phyloP scores from a whole-genome alignment of 2,329 filamentous ascomycete genomes.

The Nigrospora oryzae region DNA sequence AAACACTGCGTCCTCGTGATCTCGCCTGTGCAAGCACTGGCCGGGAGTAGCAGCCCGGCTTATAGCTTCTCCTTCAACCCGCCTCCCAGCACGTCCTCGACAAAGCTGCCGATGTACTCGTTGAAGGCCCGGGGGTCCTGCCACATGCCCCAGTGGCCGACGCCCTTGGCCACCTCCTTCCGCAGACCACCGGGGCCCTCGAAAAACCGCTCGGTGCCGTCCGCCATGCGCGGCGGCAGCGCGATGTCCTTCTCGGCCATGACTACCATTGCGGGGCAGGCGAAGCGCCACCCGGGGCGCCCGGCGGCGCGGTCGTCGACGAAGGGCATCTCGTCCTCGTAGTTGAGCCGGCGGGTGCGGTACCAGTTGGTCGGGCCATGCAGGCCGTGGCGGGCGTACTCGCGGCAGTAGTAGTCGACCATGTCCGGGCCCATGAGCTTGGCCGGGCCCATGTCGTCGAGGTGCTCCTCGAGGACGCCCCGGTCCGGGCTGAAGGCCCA shows the following conservation, averaged over 20 bases:
- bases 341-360: slow-evolving; percentile 64
- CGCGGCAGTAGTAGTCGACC: slow-evolving; percentile 65
- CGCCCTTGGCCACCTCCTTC: slow-evolving; percentile 48
- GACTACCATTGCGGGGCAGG: slow-evolving; percentile 66
- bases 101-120: slow-evolving; percentile 55
- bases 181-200: slow-evolving; percentile 47
- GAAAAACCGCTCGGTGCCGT: slow-evolving; percentile 62
- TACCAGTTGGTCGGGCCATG: slow-evolving; percentile 87
- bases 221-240: slow-evolving; percentile 62
- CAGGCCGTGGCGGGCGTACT: slow-evolving; percentile 66
- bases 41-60: slow-evolving; percentile 1
- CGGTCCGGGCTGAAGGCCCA: slow-evolving; percentile 46
- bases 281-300: slow-evolving; percentile 50
- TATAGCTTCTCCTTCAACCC: slow-evolving; percentile 28
- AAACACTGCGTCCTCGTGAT: too few species aligned
- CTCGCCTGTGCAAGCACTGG: too few species aligned
- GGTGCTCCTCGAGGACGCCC: slow-evolving; percentile 56
- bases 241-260: slow-evolving; percentile 63
- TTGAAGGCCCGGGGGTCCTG: slow-evolving; percentile 68
- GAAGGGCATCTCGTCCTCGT: slow-evolving; percentile 61
- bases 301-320: slow-evolving; percentile 51
- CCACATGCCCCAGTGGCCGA: slow-evolving; percentile 76
- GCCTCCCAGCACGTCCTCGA: slow-evolving; percentile 41
- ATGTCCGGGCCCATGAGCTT: slow-evolving; percentile 59
- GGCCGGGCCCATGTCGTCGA: slow-evolving; percentile 48